Conservation (phyloP, 106 monocot species). For the Allium cepa region DNA sequence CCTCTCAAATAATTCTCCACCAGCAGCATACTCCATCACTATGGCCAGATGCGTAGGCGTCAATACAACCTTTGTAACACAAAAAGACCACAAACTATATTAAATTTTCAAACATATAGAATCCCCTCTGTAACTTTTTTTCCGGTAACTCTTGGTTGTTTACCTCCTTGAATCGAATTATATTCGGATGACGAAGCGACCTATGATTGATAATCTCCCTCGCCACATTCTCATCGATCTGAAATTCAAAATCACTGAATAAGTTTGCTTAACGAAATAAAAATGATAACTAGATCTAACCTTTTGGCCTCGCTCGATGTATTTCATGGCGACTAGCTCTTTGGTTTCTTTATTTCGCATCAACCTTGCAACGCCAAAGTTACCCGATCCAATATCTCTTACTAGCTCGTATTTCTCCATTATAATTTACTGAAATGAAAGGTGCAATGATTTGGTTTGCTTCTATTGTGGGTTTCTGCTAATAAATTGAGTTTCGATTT, state of each 20-base stretch:
- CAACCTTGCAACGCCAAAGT: slow-evolving; percentile 87
- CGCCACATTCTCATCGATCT: slow-evolving; percentile 91
- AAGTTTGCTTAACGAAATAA: not conserved
- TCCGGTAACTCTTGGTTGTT: not conserved
- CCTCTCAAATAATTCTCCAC: slow-evolving; percentile 92
- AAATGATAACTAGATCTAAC: slow-evolving; percentile 6
- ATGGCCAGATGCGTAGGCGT: slow-evolving; percentile 83
- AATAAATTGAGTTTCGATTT: too few species aligned
- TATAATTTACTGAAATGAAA: too few species aligned
- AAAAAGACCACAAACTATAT: too few species aligned
- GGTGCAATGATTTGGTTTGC: too few species aligned
- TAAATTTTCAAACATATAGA: too few species aligned
- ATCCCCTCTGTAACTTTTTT: too few species aligned
- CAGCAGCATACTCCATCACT: slow-evolving; percentile 93
- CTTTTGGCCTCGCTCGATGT: slow-evolving; percentile 45
- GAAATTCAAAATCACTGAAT: not conserved
- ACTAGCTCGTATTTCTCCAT: slow-evolving; percentile 81
- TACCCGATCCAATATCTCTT: slow-evolving; percentile 71
- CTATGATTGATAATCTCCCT: slow-evolving; percentile 93
- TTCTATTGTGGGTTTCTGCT: too few species aligned
- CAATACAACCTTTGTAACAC: slow-evolving; percentile 50
- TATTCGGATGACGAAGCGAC: slow-evolving; percentile 82
- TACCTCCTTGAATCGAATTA: slow-evolving; percentile 94
- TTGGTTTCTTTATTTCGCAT: slow-evolving; percentile 95
- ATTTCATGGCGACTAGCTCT: slow-evolving; percentile 98